Conservation (phyloP, 352 stramenopile species). For the Phytophthora melonis region DNA sequence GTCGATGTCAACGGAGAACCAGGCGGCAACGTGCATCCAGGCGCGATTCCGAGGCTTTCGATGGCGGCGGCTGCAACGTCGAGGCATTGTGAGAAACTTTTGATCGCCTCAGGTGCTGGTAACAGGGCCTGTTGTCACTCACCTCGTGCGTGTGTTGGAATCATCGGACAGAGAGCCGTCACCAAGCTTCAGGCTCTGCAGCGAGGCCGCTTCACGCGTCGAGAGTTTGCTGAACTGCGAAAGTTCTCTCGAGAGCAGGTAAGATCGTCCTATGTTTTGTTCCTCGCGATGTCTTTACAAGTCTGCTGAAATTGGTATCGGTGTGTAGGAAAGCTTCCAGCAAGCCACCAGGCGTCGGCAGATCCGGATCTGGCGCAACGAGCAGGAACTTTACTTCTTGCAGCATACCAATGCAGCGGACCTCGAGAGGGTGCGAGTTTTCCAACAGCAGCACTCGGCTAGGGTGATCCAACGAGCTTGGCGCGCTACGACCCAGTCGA, state of each 20-base stretch:
- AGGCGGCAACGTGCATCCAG: constrained; percentile 64
- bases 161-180: constrained; percentile 49
- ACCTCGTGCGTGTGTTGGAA: constrained; percentile 1
- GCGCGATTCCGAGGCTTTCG: constrained; percentile 54
- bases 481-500: constrained; percentile 18
- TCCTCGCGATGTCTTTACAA: not conserved
- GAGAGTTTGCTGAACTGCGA: constrained; percentile 58
- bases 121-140: not conserved
- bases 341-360: constrained; percentile 54
- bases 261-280: constrained; percentile 12
- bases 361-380: constrained; percentile 64
- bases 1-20: constrained; percentile 31
- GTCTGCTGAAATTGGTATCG: not conserved
- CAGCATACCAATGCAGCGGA: constrained; percentile 60
- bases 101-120: constrained; percentile 6
- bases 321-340: constrained; percentile 51
- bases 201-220: constrained; percentile 62
- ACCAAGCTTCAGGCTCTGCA: constrained; percentile 66
- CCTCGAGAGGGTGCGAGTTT: constrained; percentile 51
- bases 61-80: constrained; percentile 41
- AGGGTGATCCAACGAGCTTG: constrained; percentile 59
- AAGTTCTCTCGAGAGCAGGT: constrained; percentile 65
- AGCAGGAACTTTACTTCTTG: constrained; percentile 77
- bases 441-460: constrained; percentile 55
- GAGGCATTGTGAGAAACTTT: constrained; percentile 44